Evolutionary conservation across 306 rosid species (phyloP), one percentile per base, ranked within the genome.

Genomic region (Cucumis hystrix): DNA sequence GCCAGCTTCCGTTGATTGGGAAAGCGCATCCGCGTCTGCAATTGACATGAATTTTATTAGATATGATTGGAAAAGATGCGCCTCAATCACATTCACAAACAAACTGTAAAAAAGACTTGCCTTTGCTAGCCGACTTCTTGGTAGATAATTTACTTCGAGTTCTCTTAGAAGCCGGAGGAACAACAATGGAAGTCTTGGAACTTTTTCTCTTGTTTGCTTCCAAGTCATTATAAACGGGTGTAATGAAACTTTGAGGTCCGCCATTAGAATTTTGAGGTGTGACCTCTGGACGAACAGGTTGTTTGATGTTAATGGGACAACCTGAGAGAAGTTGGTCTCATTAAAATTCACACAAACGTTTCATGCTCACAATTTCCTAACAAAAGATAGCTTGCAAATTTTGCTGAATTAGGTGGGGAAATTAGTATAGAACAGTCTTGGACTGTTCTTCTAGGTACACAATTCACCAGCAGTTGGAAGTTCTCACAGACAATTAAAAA

Each of bases 161-260:
- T 81, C 81, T 89, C 86, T 93, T 93, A 10, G 90, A 72, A 80
- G 83, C 79, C 55, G 84, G 81, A 67, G 91, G 86, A 11, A 51
- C 86, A 54, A 82, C 82, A 6, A 25, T 21, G 49, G 68, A 35
- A 51, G 28, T 45, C 49, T 30, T 85, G 20, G 78, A 41, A 45
- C 63, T 84, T 79, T 88, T 93, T 79, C 94, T 88, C 84, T 91
- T 93, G 10, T 73, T 78, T 39, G 79, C 40, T 59, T 87, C 81
- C 16, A 58, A 51, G 33, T 79, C 80, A 40, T 23, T 79, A 18
- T 79, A 45, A 64, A 80, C 37, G 9, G 91, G 83, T 4, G 90
- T 61, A 58, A 87, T 65, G 76, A 76, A 78, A 79, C 77, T 88
- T 73, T 80, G 84, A 79, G 84, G 72, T 51, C 67, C 84, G 35